phyloP scores from a whole-genome alignment of 805 yeast species.

The Candida yuanshanica region DNA sequence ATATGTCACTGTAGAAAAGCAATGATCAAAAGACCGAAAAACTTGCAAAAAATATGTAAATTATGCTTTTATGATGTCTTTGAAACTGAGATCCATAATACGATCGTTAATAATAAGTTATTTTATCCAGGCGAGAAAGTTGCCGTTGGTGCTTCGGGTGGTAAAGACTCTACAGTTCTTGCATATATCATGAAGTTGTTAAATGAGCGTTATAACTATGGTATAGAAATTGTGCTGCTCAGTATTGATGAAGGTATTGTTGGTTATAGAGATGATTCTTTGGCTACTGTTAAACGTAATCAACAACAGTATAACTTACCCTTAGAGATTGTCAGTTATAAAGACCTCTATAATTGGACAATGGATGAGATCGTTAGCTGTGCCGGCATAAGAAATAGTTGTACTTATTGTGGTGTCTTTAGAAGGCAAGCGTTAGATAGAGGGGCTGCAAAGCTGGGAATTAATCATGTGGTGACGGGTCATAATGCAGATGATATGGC shows the following conservation, averaged over 20 bases:
- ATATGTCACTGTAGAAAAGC: slow-evolving; percentile 80
- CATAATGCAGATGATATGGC: slow-evolving; percentile 99
- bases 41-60: slow-evolving; percentile 83
- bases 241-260: slow-evolving; percentile 96
- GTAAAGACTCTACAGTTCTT: slow-evolving; percentile 94
- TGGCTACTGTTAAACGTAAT: slow-evolving; percentile 94
- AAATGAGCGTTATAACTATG: slow-evolving; percentile 85
- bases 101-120: slow-evolving; percentile 64
- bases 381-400: slow-evolving; percentile 88
- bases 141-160: slow-evolving; percentile 98
- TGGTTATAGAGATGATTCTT: slow-evolving; percentile 94
- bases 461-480: slow-evolving; percentile 92
- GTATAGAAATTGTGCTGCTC: slow-evolving; percentile 73
- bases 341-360: slow-evolving; percentile 91
- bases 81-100: slow-evolving; percentile 92
- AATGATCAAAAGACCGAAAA: slow-evolving; percentile 86
- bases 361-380: slow-evolving; percentile 97
- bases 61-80: slow-evolving; percentile 85
- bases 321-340: slow-evolving; percentile 74
- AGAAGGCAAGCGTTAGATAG: slow-evolving; percentile 95
- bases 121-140: slow-evolving; percentile 80
- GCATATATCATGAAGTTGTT: slow-evolving; percentile 83
- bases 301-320: slow-evolving; percentile 80
- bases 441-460: slow-evolving; percentile 84
- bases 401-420: slow-evolving; percentile 97